Conservation (phyloP, 352 stramenopile genomes). For the Globisporangium polare region DNA sequence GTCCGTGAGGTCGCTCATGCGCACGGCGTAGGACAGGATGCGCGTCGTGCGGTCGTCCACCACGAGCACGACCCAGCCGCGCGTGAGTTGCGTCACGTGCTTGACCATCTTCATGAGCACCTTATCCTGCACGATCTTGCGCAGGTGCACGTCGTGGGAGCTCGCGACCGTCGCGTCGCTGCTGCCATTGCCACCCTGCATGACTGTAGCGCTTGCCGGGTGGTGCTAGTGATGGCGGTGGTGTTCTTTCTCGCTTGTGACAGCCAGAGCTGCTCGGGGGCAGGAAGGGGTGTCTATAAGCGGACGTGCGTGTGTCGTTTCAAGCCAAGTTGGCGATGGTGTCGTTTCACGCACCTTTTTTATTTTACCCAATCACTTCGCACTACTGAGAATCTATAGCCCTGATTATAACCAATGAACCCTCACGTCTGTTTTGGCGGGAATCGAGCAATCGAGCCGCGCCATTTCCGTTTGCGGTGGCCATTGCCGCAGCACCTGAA, state of each 20-base stretch:
- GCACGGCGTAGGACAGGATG: slow-evolving; percentile 92
- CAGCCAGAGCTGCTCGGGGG: not conserved
- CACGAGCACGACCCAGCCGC: slow-evolving; percentile 91
- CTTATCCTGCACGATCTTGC: slow-evolving; percentile 78
- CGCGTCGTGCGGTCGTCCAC: slow-evolving; percentile 93
- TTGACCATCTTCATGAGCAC: slow-evolving; percentile 82
- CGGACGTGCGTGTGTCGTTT: slow-evolving; percentile 1
- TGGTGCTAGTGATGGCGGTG: not conserved
- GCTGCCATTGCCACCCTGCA: not conserved
- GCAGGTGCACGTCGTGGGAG: slow-evolving; percentile 60
- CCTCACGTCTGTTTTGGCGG: slow-evolving; percentile 21
- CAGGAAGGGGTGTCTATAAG: not conserved
- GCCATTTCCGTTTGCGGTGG: slow-evolving; percentile 7
- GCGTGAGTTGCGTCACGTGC: slow-evolving; percentile 70
- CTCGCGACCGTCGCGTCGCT: slow-evolving; percentile 25
- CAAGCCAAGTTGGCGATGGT: not conserved
- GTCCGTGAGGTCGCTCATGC: slow-evolving; percentile 99
- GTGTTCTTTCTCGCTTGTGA: slow-evolving; percentile 3
- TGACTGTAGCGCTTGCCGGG: not conserved
- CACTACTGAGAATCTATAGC: too few relatives aligned
- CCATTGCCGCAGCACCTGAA: not conserved
- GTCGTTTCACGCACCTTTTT: not conserved
- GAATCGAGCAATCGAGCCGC: slow-evolving; percentile 15
- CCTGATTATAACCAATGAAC: not conserved
- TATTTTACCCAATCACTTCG: not conserved